phyloP scores from a whole-genome alignment of 306 rosid genomes.

The Morella rubra region DNA sequence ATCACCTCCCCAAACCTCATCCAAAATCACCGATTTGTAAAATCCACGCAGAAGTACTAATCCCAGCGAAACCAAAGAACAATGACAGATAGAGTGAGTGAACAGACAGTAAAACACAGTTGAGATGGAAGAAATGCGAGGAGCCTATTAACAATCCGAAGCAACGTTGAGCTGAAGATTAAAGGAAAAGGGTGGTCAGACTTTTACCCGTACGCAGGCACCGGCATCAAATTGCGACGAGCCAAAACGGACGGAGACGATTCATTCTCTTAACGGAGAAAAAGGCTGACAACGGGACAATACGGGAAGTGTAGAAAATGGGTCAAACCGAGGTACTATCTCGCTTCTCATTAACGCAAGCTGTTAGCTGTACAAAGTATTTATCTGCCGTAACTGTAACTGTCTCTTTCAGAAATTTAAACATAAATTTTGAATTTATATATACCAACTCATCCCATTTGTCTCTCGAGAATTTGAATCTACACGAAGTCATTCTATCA shows the following conservation, averaged over 20 bases:
- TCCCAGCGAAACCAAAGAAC: background rate
- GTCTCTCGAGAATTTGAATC: too few relatives aligned
- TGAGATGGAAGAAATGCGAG: background rate
- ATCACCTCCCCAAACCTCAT: background rate
- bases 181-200: background rate
- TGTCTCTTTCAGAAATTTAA: too few relatives aligned
- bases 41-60: background rate
- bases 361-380: too few relatives aligned
- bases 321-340: conserved; percentile 41
- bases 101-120: conserved; percentile 28
- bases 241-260: background rate
- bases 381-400: too few relatives aligned
- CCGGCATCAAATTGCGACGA: conserved; percentile 22
- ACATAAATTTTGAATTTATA: too few relatives aligned
- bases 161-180: conserved; percentile 30
- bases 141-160: conserved; percentile 14
- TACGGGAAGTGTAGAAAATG: background rate
- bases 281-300: conserved; percentile 22
- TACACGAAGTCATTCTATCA: too few relatives aligned
- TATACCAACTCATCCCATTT: too few relatives aligned
- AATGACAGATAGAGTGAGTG: background rate
- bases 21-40: background rate
- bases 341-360: too few relatives aligned
- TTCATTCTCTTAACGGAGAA: background rate
- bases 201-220: conserved; percentile 8